Evolutionary conservation across 148 eudicot genomes (phyloP).

Genomic region (Nyssa sinensis): DNA sequence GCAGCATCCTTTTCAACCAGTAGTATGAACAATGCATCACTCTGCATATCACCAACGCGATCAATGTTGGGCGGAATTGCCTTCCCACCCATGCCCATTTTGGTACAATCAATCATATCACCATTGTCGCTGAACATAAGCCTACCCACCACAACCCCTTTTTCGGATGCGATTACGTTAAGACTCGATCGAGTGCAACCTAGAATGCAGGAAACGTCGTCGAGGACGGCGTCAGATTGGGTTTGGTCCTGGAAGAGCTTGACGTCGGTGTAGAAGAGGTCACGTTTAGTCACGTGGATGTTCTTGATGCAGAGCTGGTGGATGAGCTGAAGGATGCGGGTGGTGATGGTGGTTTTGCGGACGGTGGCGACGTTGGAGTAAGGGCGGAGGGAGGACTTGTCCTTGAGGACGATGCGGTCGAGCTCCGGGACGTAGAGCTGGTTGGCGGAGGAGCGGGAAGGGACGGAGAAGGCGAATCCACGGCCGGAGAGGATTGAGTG

Average conservation of each 20-base stretch:
- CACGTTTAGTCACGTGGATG: constrained; percentile 96
- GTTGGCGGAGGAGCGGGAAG: constrained; percentile 80
- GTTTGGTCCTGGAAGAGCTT: constrained; percentile 87
- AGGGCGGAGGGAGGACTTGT: constrained; percentile 65
- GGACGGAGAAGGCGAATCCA: constrained; percentile 80
- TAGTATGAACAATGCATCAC: constrained; percentile 80
- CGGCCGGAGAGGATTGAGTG: constrained; percentile 69
- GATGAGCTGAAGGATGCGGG: constrained; percentile 67
- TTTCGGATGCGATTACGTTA: constrained; percentile 79
- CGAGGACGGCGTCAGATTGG: constrained; percentile 81
- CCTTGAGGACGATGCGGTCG: constrained; percentile 84
- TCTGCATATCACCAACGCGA: constrained; percentile 76
- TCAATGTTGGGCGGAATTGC: constrained; percentile 94
- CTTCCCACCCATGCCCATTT: constrained; percentile 94
- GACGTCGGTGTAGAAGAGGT: constrained; percentile 89
- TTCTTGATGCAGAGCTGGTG: constrained; percentile 66
- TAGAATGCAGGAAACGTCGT: constrained; percentile 76
- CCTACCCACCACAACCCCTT: constrained; percentile 91
- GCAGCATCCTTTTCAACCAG: constrained; percentile 97
- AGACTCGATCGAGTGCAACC: constrained; percentile 89
- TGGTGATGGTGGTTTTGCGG: constrained; percentile 74
- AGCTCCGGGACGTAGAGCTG: constrained; percentile 91
- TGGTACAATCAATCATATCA: constrained; percentile 88
- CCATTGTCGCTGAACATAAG: constrained; percentile 82
- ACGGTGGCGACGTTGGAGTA: constrained; percentile 72